Evolutionary conservation across 108 stramenopile species (phyloP), one percentile per base, ranked within the genome.

Genomic region (Fragilariopsis cylindrus): DNA sequence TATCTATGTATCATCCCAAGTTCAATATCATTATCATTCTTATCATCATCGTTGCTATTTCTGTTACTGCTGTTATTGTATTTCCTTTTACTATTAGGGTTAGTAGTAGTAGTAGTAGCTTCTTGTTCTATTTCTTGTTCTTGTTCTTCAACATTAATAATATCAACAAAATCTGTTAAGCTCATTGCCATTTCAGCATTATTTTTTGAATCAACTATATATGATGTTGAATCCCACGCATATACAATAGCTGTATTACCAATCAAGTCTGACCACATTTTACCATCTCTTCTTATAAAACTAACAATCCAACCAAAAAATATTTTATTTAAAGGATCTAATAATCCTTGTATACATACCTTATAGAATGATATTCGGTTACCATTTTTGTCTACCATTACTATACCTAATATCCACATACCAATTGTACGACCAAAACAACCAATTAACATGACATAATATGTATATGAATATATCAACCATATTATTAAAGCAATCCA

Each of bases 371-470:
- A 7, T 47, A 68, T 39, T 13, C 67, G 41, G 16, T 41, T 7
- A 68, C 81, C 50, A 15, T 70, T 19, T 49, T 13, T 39, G 12
- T 30, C 43, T 30, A 83, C 72, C 39, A 83, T 57, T 40, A 45
- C 57, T 40, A 83, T 19, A 44, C 82, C 82, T 12, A 76, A 39
- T 1, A 76, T 66, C 19, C 57, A 57, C 65, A 74, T 76, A 11
- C 82, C 82, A 42, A 79, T 15, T 12, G 82, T 83, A 48, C 69
- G 58, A 3, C 82, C 65, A 1, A 69, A 19, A 3, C 67, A 46
- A 5, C 48, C 70, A 5, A 69, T 19, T 13, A 48, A 52, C 12
- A 66, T 41, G 41, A 75, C 47, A 47, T 44, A 67, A 58, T 68
- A 73, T 39, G 45, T 8, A 18, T 70, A 21, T 16, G 49, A 40